A percentile compares a stretch with the other conserved stretches of the same genome.
Evolutionary conservation across 768 basidiomycete species (phyloP).

Genomic region (Cystobasidium ongulense): DNA sequence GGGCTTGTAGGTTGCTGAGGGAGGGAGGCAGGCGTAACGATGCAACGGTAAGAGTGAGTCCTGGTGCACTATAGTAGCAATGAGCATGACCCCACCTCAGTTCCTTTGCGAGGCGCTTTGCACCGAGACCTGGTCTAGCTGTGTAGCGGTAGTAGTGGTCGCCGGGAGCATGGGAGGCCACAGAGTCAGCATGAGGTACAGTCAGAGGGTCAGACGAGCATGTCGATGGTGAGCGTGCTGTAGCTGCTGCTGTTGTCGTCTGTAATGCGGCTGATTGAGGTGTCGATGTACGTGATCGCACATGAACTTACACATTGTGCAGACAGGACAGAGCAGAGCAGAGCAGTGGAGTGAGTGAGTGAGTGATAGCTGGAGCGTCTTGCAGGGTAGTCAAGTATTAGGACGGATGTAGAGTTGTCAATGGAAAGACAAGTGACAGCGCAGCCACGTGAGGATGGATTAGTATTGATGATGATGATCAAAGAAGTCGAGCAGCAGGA

Average conservation of each 20-base stretch:
- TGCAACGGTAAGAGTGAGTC: no score
- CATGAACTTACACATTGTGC: background rate
- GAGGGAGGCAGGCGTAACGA: background rate
- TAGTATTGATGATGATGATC: no score
- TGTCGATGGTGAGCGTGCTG: background rate
- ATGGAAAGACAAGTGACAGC: no score
- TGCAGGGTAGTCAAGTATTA: no score
- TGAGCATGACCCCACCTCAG: constrained; percentile 1
- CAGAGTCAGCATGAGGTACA: background rate
- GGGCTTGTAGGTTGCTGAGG: background rate
- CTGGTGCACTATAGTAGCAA: background rate
- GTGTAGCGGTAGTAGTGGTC: background rate
- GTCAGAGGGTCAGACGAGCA: background rate
- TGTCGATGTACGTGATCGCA: background rate
- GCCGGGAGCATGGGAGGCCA: background rate
- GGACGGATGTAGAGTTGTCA: no score
- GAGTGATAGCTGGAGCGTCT: no score
- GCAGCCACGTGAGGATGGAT: no score
- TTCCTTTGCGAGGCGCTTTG: constrained; percentile 33
- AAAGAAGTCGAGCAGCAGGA: no score
- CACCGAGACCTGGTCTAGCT: constrained; percentile 4
- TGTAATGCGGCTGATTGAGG: background rate
- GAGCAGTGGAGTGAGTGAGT: no score
- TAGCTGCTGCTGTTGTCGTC: background rate
- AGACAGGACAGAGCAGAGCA: no score